phyloP scores from a whole-genome alignment of 495 filamentous ascomycete species.

The Hyaloscypha bicolor region DNA sequence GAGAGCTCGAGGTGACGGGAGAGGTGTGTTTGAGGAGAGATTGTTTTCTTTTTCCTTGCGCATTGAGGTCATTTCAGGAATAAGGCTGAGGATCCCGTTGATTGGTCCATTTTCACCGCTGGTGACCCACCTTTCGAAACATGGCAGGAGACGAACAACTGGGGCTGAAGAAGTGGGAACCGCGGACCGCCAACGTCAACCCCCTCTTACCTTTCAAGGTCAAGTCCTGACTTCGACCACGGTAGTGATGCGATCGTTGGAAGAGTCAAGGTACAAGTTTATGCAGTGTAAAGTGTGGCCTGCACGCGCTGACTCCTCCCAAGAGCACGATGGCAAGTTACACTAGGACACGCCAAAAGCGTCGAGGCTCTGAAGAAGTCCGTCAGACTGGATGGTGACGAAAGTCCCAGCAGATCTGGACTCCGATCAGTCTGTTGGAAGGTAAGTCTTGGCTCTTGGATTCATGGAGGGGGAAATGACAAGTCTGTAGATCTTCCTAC shows the following conservation, averaged over 20 bases:
- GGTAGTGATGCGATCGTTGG: constrained; percentile 61
- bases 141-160: background rate
- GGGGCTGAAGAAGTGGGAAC: background rate
- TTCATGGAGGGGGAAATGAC: background rate
- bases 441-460: constrained; percentile 46
- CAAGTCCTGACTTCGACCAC: background rate
- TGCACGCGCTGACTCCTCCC: constrained; percentile 12
- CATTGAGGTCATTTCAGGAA: background rate
- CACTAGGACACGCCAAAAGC: constrained; percentile 60
- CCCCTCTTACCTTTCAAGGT: background rate
- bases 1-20: background rate
- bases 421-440: constrained; percentile 94
- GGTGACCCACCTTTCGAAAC: background rate
- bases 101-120: background rate
- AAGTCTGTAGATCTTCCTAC: constrained; percentile 67
- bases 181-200: background rate
- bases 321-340: constrained; percentile 64
- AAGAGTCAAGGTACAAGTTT: constrained; percentile 57
- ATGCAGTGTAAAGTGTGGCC: background rate
- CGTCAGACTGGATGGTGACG: constrained; percentile 56
- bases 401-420: constrained; percentile 67
- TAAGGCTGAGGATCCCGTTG: constrained; percentile 2
- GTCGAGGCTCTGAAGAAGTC: constrained; percentile 66
- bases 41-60: background rate
- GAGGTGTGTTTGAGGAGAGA: background rate